Conservation (phyloP, 78 protist species). For the Pigoraptor vietnamica region DNA sequence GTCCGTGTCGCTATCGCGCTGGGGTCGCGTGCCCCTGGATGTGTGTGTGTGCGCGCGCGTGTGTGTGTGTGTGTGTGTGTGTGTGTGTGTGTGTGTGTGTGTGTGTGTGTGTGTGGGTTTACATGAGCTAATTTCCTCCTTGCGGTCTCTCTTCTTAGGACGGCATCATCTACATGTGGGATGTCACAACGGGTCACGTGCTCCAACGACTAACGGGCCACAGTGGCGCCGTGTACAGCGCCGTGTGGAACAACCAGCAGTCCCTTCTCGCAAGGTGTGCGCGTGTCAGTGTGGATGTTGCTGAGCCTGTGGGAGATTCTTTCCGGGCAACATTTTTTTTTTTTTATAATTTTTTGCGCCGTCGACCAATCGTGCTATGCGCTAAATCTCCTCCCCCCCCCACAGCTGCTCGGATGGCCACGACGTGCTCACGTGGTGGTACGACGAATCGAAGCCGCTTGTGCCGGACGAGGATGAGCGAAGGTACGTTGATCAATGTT, state of each 20-base stretch:
- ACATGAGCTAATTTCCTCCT: no score
- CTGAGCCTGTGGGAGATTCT: neutral
- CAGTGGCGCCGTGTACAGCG: constrained; percentile 47
- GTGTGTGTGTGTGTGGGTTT: neutral
- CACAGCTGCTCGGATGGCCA: constrained; percentile 48
- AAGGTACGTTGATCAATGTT: no score
- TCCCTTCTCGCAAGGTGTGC: constrained; percentile 34
- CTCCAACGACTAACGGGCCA: constrained; percentile 50
- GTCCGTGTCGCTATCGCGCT: no score
- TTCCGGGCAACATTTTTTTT: neutral
- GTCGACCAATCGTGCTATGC: no score
- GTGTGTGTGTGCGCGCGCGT: neutral
- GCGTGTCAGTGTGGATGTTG: neutral
- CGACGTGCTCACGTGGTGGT: constrained; percentile 51
- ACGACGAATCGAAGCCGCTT: constrained; percentile 16
- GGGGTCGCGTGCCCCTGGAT: no score
- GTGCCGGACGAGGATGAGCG: neutral
- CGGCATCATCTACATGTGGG: constrained; percentile 64
- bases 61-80: neutral
- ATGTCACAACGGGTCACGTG: constrained; percentile 41
- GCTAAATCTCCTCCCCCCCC: neutral
- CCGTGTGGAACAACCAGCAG: constrained; percentile 55
- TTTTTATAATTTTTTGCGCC: no score
- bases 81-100: neutral
- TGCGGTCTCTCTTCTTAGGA: no score